Evolutionary conservation across 1,284 basidiomycete species (phyloP).

Genomic region (Phellopilus nigrolimitatus): DNA sequence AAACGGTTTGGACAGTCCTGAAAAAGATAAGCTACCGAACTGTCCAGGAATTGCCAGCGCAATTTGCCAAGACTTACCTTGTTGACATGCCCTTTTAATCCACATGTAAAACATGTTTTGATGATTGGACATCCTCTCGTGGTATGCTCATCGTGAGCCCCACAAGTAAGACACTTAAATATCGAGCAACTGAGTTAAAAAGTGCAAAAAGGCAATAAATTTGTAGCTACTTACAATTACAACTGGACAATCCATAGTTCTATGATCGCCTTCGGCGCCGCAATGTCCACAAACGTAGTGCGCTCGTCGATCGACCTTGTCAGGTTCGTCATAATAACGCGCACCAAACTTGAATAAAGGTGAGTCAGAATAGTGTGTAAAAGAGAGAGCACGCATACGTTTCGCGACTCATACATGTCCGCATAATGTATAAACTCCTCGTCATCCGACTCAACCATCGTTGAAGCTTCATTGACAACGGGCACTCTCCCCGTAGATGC

Average conservation of each 20-base stretch:
- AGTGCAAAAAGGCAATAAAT: neutral
- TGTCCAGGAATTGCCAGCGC: neutral
- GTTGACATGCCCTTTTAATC: conserved; percentile 82
- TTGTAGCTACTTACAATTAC: conserved; percentile 14
- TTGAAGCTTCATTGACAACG: neutral
- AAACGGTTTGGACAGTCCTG: conserved; percentile 76
- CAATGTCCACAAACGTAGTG: conserved; percentile 18
- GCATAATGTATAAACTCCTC: conserved; percentile 20
- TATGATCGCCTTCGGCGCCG: conserved; percentile 20
- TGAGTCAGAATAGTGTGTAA: neutral
- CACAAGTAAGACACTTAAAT: conserved; percentile 82
- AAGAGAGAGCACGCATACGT: conserved; percentile 1
- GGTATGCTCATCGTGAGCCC: conserved; percentile 78
- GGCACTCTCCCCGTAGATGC: neutral
- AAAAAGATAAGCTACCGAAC: neutral
- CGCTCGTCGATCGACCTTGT: conserved; percentile 9
- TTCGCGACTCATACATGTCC: conserved; percentile 8
- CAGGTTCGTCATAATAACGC: conserved; percentile 18
- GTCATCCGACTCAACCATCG: conserved; percentile 12
- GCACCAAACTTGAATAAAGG: conserved; percentile 1
- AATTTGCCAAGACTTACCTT: conserved; percentile 38
- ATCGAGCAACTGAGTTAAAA: neutral
- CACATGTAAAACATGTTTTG: conserved; percentile 82
- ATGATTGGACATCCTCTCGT: conserved; percentile 81
- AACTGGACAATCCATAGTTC: conserved; percentile 16